Evolutionary conservation across 140 eudicot genomes (phyloP), one percentile per base, ranked within the genome.

Genomic region (Cichorium intybus): DNA sequence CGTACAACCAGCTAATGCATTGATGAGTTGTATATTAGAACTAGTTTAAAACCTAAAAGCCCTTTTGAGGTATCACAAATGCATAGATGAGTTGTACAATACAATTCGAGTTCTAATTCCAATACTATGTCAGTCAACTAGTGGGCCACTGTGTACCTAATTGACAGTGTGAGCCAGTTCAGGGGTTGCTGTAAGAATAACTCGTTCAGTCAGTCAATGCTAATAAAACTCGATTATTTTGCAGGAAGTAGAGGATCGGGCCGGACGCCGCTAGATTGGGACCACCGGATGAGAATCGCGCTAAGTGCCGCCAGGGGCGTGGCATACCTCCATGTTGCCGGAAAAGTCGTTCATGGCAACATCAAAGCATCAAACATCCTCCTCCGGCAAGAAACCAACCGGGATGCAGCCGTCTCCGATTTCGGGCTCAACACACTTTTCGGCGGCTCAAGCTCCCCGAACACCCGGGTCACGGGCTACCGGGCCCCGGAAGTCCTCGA

Each of bases 231-330:
- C 21, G 27, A 1, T 37, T 57, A 9, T 58, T 24, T 54, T 56
- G 49, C 80, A 88, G 97, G 97, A 11, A 88, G 95, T 70, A 81
- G 99, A 81, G 99, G 99, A 16, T 88, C 99, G 10, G 95, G 97
- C 2, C 85, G 88, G 2, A 81, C 95, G 8, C 92, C 95, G 2
- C 81, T 92, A 0, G 99, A 88, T 75, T 92, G 97, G 99, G 99
- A 92, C 70, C 79, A 60, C 76, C 67, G 99, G 35, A 79, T 88
- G 79, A 83, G 82, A 51, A 80, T 92, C 39, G 96, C 96, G 7
- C 16, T 80, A 34, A 53, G 88, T 37, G 84, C 97, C 2, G 99
- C 96, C 5, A 66, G 73, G 34, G 99, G 96, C 0, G 68, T 88
- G 4, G 79, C 89, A 3, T 73, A 88, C 80, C 75, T 92, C 29